phyloP scores from a whole-genome alignment of 805 yeast species.

The Candida ortonii region DNA sequence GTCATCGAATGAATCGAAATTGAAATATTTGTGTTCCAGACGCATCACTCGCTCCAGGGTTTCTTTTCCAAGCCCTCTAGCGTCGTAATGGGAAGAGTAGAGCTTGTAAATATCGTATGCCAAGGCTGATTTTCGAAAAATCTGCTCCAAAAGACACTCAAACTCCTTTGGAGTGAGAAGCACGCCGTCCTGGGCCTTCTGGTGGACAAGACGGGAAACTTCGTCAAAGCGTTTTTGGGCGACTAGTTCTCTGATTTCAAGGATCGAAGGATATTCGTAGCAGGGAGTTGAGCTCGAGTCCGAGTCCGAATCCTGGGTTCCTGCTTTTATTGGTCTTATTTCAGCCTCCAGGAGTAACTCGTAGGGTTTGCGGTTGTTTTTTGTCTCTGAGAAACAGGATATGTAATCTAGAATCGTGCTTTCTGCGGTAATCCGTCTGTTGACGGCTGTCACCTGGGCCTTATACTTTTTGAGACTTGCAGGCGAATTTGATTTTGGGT shows the following conservation, averaged over 20 bases:
- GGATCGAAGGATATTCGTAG: slow-evolving; percentile 7
- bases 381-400: slow-evolving; percentile 3
- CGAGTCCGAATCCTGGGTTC: background rate
- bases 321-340: slow-evolving; percentile 1
- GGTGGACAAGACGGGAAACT: slow-evolving; percentile 7
- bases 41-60: slow-evolving; percentile 18
- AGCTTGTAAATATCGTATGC: slow-evolving; percentile 20
- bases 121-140: slow-evolving; percentile 14
- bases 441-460: slow-evolving; percentile 1
- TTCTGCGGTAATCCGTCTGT: slow-evolving; percentile 1
- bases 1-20: slow-evolving; percentile 24
- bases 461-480: slow-evolving; percentile 5
- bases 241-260: slow-evolving; percentile 3
- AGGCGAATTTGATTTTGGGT: too few species aligned
- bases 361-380: slow-evolving; percentile 7
- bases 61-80: slow-evolving; percentile 12
- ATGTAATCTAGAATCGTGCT: slow-evolving; percentile 2
- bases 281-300: background rate
- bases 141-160: slow-evolving; percentile 21
- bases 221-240: background rate
- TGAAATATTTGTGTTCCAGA: slow-evolving; percentile 21
- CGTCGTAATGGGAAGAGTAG: slow-evolving; percentile 19
- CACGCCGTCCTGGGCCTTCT: slow-evolving; percentile 4
- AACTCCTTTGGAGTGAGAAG: slow-evolving; percentile 25
- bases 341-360: slow-evolving; percentile 6